Evolutionary conservation across 805 yeast genomes (phyloP).

Genomic region (Yamadazyma takamatsuzukensis): DNA sequence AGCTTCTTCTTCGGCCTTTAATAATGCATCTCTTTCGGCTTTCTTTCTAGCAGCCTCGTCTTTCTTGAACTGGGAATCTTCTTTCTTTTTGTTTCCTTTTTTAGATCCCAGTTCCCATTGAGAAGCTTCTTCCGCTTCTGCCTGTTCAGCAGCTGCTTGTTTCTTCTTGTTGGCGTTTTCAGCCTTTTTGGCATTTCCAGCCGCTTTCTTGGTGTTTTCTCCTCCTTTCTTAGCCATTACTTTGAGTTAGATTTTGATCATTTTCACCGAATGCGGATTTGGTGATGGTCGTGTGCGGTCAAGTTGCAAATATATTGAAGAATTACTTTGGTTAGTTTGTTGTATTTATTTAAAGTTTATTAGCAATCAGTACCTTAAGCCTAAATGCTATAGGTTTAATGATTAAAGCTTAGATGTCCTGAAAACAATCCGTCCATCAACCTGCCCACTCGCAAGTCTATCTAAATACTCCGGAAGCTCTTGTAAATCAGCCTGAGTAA

Average conservation of each 20-base stretch:
- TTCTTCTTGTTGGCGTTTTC: slow-evolving; percentile 58
- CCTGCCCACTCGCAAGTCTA: slow-evolving; percentile 33
- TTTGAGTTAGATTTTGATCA: too few relatives aligned
- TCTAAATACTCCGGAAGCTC: slow-evolving; percentile 34
- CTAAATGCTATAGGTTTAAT: too few relatives aligned
- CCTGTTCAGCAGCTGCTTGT: slow-evolving; percentile 44
- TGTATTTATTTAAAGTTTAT: background rate
- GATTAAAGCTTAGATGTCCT: slow-evolving; percentile 6
- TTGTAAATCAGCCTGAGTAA: slow-evolving; percentile 24
- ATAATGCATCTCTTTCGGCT: slow-evolving; percentile 72
- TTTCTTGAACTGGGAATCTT: slow-evolving; percentile 61
- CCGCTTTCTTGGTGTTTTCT: slow-evolving; percentile 54
- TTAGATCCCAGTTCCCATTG: slow-evolving; percentile 74
- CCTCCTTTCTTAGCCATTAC: slow-evolving; percentile 50
- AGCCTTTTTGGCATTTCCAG: slow-evolving; percentile 65
- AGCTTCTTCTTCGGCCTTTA: slow-evolving; percentile 62
- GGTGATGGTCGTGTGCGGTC: too few relatives aligned
- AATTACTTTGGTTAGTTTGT: background rate
- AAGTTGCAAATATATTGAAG: too few relatives aligned
- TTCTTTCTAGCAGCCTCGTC: slow-evolving; percentile 76
- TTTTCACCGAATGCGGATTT: too few relatives aligned
- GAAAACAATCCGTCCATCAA: slow-evolving; percentile 43
- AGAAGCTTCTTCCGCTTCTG: slow-evolving; percentile 53
- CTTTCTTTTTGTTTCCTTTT: slow-evolving; percentile 66
- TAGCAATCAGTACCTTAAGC: background rate